Conservation (phyloP, 805 yeast species). For the Cyberlindnera misumaiensis region DNA sequence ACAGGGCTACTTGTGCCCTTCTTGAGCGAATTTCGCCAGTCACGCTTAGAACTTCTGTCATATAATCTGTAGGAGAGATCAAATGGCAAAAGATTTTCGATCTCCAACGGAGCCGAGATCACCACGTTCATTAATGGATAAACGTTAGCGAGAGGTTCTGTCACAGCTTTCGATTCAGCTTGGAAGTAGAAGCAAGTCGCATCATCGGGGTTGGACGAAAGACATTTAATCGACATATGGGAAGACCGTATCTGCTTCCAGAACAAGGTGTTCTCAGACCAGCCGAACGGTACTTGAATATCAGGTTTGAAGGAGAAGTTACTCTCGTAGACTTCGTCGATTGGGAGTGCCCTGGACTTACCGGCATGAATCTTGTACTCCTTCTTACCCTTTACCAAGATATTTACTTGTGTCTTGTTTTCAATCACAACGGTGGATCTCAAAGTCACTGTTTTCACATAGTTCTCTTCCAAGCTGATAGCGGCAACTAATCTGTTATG, state of each 20-base stretch:
- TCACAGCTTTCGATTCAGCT: conserved; percentile 55
- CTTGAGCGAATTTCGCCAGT: conserved; percentile 54
- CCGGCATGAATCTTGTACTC: conserved; percentile 46
- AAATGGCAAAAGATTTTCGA: conserved; percentile 80
- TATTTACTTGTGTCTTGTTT: conserved; percentile 55
- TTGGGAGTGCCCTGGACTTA: conserved; percentile 60
- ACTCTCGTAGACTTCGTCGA: conserved; percentile 56
- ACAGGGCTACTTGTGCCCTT: conserved; percentile 66
- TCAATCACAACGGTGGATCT: conserved; percentile 67
- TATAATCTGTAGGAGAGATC: conserved; percentile 70
- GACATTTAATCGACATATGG: conserved; percentile 56
- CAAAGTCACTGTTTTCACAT: conserved; percentile 70
- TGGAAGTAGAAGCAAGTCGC: conserved; percentile 58
- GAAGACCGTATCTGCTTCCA: conserved; percentile 58
- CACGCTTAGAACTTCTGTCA: conserved; percentile 63
- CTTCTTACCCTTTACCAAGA: conserved; percentile 28
- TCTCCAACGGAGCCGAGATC: conserved; percentile 77
- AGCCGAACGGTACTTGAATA: conserved; percentile 46
- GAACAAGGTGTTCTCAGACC: conserved; percentile 56
- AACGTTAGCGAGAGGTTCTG: conserved; percentile 64
- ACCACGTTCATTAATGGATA: conserved; percentile 81
- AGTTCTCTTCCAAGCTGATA: conserved; percentile 61
- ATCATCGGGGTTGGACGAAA: conserved; percentile 31
- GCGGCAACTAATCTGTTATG: conserved; percentile 75
- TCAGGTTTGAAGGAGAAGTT: conserved; percentile 57